A percentile compares a stretch with the other conserved stretches of the same genome.
Conservation (phyloP, 306 rosid species). For the Biancaea sappan region DNA sequence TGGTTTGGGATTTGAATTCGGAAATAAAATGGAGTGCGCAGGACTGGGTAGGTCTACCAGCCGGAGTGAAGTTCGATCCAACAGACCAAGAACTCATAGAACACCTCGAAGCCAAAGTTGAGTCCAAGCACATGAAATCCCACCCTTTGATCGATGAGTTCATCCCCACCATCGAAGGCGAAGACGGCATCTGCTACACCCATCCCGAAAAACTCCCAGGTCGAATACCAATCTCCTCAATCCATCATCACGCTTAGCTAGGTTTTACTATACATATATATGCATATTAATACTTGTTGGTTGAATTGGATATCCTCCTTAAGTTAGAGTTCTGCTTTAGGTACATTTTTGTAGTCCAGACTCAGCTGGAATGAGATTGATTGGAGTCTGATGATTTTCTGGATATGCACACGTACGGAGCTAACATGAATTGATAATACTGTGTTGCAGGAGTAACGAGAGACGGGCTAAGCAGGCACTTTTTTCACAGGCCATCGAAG, state of each 20-base stretch:
- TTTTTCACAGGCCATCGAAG: conserved; percentile 81
- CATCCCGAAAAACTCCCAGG: conserved; percentile 96
- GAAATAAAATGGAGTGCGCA: conserved; percentile 38
- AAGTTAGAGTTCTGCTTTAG: too few species aligned
- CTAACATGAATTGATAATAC: too few species aligned
- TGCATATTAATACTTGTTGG: too few species aligned
- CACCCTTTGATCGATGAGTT: conserved; percentile 90
- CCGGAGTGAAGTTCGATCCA: conserved; percentile 89
- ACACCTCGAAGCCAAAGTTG: conserved; percentile 85
- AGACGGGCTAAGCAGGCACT: conserved; percentile 79
- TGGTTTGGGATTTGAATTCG: background rate
- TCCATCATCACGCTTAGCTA: background rate
- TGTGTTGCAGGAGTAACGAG: conserved; percentile 77
- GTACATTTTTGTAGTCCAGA: too few species aligned
- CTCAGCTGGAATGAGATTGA: too few species aligned
- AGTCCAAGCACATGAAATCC: conserved; percentile 69
- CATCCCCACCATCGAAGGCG: conserved; percentile 87
- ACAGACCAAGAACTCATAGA: conserved; percentile 88
- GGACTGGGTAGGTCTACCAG: conserved; percentile 92
- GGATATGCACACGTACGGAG: too few species aligned
- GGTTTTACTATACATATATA: too few species aligned
- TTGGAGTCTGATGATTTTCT: too few species aligned
- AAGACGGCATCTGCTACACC: conserved; percentile 92
- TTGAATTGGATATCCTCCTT: too few species aligned
- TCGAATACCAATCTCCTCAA: too few species aligned